These are phyloP conservation scores for Leccinellum albellum DNA, from an alignment of 768 basidiomycete genomes.

Conservation along the genomic window DNA sequence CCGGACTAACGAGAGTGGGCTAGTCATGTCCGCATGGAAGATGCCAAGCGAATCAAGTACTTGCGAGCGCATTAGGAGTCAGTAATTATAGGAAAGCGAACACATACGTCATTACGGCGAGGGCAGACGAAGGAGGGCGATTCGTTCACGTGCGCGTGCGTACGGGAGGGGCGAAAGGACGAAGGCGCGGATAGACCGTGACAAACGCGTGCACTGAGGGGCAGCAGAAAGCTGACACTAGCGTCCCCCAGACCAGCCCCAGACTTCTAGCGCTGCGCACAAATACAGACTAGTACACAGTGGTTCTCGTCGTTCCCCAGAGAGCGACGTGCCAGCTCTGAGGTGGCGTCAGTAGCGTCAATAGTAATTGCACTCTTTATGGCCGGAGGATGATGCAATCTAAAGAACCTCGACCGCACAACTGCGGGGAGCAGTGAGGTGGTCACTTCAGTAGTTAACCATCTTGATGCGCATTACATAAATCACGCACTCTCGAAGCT, in stretches of 20 bases:
- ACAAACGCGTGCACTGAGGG: neutral
- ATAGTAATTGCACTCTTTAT: no score
- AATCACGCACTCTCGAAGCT: conserved; percentile 24
- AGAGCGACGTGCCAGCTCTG: no score
- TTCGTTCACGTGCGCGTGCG: neutral
- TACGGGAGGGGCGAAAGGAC: neutral
- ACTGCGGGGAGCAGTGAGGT: conserved; percentile 15
- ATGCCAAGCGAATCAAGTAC: neutral
- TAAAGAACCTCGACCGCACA: conserved; percentile 14
- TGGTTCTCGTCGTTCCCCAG: neutral
- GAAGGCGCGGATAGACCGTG: neutral
- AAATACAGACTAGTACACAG: neutral
- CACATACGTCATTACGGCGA: no score
- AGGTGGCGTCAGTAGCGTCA: no score
- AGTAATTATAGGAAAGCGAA: no score
- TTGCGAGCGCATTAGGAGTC: no score
- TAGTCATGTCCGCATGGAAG: neutral
- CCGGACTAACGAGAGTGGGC: neutral
- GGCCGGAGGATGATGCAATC: no score
- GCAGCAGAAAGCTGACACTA: no score
- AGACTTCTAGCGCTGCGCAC: neutral
- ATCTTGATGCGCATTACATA: conserved; percentile 15
- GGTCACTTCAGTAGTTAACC: conserved; percentile 24
- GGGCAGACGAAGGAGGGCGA: no score
- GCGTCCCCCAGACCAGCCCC: no score